Conservation (phyloP, 2,329 filamentous ascomycete genomes). For the Gliomastix tumulicola region DNA sequence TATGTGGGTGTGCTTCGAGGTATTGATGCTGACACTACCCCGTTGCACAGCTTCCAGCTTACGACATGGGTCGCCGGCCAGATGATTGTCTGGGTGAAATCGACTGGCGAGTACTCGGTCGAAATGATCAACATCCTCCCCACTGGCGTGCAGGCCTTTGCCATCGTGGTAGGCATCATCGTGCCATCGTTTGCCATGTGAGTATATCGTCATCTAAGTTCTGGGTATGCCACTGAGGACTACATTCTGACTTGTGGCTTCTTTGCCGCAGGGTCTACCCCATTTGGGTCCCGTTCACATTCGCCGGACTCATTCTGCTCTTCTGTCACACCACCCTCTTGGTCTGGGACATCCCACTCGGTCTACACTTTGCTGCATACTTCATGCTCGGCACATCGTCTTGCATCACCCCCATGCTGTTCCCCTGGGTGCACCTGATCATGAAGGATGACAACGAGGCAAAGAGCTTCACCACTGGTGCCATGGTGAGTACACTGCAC, state of each 20-base stretch:
- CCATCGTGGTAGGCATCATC: conserved; percentile 49
- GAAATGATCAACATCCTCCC: conserved; percentile 37
- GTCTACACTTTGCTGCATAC: conserved; percentile 5
- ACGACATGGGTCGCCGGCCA: conserved; percentile 29
- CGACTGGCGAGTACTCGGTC: conserved; percentile 21
- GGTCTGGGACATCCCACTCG: conserved; percentile 11
- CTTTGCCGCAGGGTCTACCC: conserved; percentile 16
- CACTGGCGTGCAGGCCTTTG: conserved; percentile 44
- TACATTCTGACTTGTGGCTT: too few relatives aligned
- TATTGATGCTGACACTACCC: too few relatives aligned
- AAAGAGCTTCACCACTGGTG: conserved; percentile 14
- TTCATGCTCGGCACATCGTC: conserved; percentile 13
- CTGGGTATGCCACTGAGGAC: not conserved
- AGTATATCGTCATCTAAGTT: not conserved
- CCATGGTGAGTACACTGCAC: conserved; percentile 8
- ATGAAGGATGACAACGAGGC: conserved; percentile 14
- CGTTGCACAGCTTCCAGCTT: conserved; percentile 25
- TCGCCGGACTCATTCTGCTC: conserved; percentile 10
- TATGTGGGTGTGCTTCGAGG: too few relatives aligned
- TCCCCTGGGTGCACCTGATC: conserved; percentile 13
- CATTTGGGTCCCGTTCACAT: conserved; percentile 16
- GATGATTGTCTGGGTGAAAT: conserved; percentile 35
- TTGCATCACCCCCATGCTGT: conserved; percentile 13
- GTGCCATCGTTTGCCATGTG: conserved; percentile 55
- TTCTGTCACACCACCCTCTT: conserved; percentile 10